These are phyloP conservation scores for Blepharisma japonicum DNA, from an alignment of 73 alveolate species.

Conservation along the genomic window DNA sequence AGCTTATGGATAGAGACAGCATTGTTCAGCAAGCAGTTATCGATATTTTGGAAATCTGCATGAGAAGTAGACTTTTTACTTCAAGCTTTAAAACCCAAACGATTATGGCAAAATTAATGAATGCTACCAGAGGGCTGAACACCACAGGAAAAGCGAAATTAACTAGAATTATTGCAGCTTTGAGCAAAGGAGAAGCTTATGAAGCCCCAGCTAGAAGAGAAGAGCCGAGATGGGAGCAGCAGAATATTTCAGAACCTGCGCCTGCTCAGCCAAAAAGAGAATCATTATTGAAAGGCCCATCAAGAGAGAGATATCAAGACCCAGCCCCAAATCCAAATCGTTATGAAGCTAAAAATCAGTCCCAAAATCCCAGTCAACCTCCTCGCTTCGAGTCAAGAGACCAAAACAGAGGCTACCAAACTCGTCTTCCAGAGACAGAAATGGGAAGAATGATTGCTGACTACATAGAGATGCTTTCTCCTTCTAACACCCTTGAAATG, in stretches of 20 bases:
- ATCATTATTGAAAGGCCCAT: no score
- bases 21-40: slow-evolving; percentile 61
- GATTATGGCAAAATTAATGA: slow-evolving; percentile 42
- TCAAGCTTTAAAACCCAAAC: slow-evolving; percentile 41
- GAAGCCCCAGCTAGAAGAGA: background rate
- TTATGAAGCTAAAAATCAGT: no score
- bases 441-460: slow-evolving; percentile 44
- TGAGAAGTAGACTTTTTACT: slow-evolving; percentile 39
- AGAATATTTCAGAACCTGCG: no score
- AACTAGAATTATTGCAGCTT: slow-evolving; percentile 43
- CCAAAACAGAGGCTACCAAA: background rate
- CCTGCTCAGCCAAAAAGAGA: no score
- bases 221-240: background rate
- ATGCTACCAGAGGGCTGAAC: slow-evolving; percentile 44
- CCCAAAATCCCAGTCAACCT: no score
- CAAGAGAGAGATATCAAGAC: no score
- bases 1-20: slow-evolving; percentile 65
- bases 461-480: slow-evolving; percentile 64
- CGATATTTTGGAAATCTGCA: slow-evolving; percentile 61
- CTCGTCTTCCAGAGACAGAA: background rate
- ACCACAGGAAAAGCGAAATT: slow-evolving; percentile 50
- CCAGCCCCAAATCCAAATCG: no score
- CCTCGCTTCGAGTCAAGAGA: no score
- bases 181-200: slow-evolving; percentile 29
- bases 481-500: slow-evolving; percentile 68